Percentiles rank a stretch among this genome's conserved stretches.
These are phyloP conservation scores for Avena sativa DNA, from an alignment of 176 grass and related monocot species.

Conservation along the genomic window DNA sequence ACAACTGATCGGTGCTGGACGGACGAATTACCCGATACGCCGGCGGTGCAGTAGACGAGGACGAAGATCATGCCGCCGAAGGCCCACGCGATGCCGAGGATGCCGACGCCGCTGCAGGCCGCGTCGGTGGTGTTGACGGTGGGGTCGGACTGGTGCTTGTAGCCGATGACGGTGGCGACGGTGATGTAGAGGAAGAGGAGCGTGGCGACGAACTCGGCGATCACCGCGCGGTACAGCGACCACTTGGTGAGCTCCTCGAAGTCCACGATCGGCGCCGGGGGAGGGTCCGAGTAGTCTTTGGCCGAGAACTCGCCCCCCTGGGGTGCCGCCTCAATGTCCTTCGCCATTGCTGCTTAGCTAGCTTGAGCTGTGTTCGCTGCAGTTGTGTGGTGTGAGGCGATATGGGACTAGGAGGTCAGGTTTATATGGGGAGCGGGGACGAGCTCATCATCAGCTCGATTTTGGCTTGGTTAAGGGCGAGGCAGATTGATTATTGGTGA, in stretches of 20 bases:
- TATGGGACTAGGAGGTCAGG: neutral
- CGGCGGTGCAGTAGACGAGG: constrained; percentile 91
- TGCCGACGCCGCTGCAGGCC: constrained; percentile 77
- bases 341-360: constrained; percentile 62
- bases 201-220: constrained; percentile 89
- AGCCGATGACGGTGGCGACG: constrained; percentile 82
- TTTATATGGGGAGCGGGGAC: constrained; percentile 55
- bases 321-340: constrained; percentile 69
- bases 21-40: constrained; percentile 71
- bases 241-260: constrained; percentile 73
- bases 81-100: constrained; percentile 88
- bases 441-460: constrained; percentile 43
- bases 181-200: constrained; percentile 92
- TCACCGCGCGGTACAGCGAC: constrained; percentile 85
- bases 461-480: constrained; percentile 36
- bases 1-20: neutral
- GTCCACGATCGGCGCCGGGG: constrained; percentile 73
- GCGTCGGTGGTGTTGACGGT: constrained; percentile 49
- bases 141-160: constrained; percentile 73
- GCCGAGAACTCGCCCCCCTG: constrained; percentile 56
- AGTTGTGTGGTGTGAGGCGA: constrained; percentile 40
- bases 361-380: constrained; percentile 29
- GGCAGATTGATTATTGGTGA: constrained; percentile 34
- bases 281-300: constrained; percentile 92
- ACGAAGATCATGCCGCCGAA: constrained; percentile 97